Percentiles rank a stretch among this genome's conserved stretches.
Evolutionary conservation across 495 filamentous ascomycete genomes (phyloP).

Genomic region (Trypethelium eluteriae): DNA sequence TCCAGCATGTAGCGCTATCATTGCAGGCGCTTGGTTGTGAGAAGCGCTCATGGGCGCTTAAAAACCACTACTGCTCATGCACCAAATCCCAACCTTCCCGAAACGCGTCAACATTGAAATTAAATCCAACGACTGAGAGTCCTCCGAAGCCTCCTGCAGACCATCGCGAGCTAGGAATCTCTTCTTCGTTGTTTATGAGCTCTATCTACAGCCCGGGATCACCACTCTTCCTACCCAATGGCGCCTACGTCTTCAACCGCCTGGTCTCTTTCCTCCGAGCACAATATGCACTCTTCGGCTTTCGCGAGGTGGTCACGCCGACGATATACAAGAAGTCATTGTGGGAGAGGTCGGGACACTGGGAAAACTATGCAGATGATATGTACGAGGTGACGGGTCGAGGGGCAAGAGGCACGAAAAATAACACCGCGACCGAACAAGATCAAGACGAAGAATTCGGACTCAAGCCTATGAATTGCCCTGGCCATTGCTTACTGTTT

Average conservation of each 20-base stretch:
- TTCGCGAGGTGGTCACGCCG: constrained; percentile 85
- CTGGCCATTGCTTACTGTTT: constrained; percentile 88
- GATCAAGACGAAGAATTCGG: constrained; percentile 74
- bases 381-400: constrained; percentile 82
- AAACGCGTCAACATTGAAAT: background rate
- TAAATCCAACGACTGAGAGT: constrained; percentile 24
- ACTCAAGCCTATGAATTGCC: constrained; percentile 96
- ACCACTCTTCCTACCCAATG: constrained; percentile 79
- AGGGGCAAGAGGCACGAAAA: constrained; percentile 40
- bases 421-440: constrained; percentile 32
- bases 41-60: background rate
- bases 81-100: background rate
- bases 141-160: constrained; percentile 41
- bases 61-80: background rate
- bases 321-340: constrained; percentile 88
- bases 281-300: constrained; percentile 81
- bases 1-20: background rate
- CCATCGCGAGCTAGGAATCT: constrained; percentile 62
- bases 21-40: background rate
- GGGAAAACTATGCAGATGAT: constrained; percentile 89
- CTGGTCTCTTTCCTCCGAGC: constrained; percentile 75
- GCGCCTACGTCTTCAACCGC: constrained; percentile 79
- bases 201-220: constrained; percentile 79
- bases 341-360: constrained; percentile 84
- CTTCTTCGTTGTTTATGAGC: constrained; percentile 71